Base-by-base conservation (phyloP, 306 rosid genomes). In the Cucumis cinereus region DNA sequence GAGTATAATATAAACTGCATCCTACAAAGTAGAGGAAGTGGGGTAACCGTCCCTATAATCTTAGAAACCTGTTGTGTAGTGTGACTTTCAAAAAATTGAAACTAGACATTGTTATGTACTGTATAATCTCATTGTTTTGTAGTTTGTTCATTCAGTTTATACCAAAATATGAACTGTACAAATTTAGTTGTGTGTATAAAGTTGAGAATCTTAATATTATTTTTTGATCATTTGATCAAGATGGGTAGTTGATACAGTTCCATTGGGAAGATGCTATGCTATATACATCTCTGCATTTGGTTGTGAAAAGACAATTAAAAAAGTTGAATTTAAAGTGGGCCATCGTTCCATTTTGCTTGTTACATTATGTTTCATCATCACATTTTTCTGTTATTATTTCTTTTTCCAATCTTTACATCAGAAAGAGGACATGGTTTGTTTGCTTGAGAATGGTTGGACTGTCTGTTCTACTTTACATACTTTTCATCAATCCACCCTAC, bases 151-250 rank as follows among this genome's bases (percentile, higher is more conserved):
- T 55, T 55, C 67, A 20, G 60, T 50, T 77, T 53, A 57, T 57
- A 40, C 59, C 58, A 70, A 52, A 30, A 28, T 53, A 54, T 73
- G 77, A 73, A 73, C 75, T 45, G 77, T 50, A 73, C 47, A 56
- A 74, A 74, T 54, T 74, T 36, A 74, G 64, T 20, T 30, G 77
- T 43, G 76, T 74, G 77, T 35, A 74, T 74, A 55, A 56, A 74
- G 23, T 33, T 55, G 53, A 54, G n/a, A 74, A 74, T 74, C 66
- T 53, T 36, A 16, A 55, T 72, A 26, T 50, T 72, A 60, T 50
- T 50, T 72, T 14, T 8, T 50, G 0, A 30, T 30, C 35, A 30
- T 30, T 30, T 50, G 19, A 24, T 41, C 56, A 68, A 24, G 75
- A 28, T 47, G 23, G 54, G 75, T 49, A 13, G 72, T 71, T 52